phyloP scores from a whole-genome alignment of 2,329 filamentous ascomycete species.

The Microcera coccophila region DNA sequence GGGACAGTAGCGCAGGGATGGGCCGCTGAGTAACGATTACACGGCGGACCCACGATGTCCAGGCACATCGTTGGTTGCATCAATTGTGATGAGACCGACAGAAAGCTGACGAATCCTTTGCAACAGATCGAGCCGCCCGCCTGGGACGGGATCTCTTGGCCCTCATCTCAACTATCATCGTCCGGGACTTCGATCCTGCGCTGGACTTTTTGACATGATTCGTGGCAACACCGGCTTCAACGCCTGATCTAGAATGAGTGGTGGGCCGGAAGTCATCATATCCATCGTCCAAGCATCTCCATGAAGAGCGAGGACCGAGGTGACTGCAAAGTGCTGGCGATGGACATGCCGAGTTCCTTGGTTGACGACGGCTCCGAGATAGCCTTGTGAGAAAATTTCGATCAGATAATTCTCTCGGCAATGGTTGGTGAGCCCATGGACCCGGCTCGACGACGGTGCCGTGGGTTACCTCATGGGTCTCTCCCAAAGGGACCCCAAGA shows the following conservation, averaged over 20 bases:
- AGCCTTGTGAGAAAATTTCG: not conserved
- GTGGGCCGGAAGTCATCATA: not conserved
- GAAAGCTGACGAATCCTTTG: not conserved
- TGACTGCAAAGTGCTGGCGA: not conserved
- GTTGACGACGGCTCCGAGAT: not conserved
- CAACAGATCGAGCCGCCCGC: not conserved
- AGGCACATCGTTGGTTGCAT: too few species aligned
- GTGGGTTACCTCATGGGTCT: too few species aligned
- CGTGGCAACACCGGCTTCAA: not conserved
- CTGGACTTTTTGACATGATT: not conserved
- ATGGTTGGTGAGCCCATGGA: not conserved
- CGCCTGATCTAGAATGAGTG: not conserved
- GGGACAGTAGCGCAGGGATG: not conserved
- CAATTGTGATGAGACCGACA: too few species aligned
- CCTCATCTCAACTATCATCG: too few species aligned
- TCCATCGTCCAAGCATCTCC: not conserved
- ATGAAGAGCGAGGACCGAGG: not conserved
- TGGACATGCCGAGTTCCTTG: too few species aligned
- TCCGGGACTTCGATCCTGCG: too few species aligned
- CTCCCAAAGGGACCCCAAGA: too few species aligned
- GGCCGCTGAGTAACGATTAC: not conserved
- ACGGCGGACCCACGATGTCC: too few species aligned
- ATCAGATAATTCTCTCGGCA: not conserved
- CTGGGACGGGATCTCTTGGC: not conserved
- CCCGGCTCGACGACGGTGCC: too few species aligned